Base-by-base conservation (phyloP, 2,329 filamentous ascomycete genomes). In the Pseudocercospora crystallina region DNA sequence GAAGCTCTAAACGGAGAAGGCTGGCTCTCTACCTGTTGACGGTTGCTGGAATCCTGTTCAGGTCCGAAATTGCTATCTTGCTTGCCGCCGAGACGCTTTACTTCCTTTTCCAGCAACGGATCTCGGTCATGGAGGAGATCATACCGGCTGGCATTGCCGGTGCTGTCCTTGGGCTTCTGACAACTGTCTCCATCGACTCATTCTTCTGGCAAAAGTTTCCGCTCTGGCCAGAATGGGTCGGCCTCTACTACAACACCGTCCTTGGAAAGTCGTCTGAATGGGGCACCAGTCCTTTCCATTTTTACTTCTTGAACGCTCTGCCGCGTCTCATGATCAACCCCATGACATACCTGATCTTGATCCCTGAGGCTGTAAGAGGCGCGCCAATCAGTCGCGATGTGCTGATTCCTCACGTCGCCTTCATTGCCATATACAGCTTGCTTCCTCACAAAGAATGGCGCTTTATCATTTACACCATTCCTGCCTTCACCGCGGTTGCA, bases 361-460 rank as follows among this genome's bases (percentile, higher is more conserved):
- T 82, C 20, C 77, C 77, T 14, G 17, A 76, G 12, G 73, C 80
- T 2, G 57, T 81, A 0, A 40, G 79, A n/a, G 78, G 86, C 8
- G 63, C 65, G 10, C 62, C 72, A 11, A 71, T 66, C 13, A 73
- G 71, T 46, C 53, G 89, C 0, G 75, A 77, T 35, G 70, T 84
- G 8, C 61, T 88, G 3, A 61, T 85, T 2, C 90, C 94, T 0
- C 79, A 81, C 8, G 59, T 95, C 1, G 69, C 80, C 29, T 99
- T 91, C 69, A 77, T 95, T 14, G 79, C 79, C 4, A 70, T 95
- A 37, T 97, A 96, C 76, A 96, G 90, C 57, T 62, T 90, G 43
- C 87, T 96, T 55, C 91, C 92, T 0, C 94, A 99, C 74, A 99
- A 99, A 69, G 94, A 99, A 73, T 87, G 90, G 68, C 87, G 94